Evolutionary conservation across 2,329 filamentous ascomycete species (phyloP), one percentile per base, ranked within the genome.

Genomic region (Chaetomium sp.): DNA sequence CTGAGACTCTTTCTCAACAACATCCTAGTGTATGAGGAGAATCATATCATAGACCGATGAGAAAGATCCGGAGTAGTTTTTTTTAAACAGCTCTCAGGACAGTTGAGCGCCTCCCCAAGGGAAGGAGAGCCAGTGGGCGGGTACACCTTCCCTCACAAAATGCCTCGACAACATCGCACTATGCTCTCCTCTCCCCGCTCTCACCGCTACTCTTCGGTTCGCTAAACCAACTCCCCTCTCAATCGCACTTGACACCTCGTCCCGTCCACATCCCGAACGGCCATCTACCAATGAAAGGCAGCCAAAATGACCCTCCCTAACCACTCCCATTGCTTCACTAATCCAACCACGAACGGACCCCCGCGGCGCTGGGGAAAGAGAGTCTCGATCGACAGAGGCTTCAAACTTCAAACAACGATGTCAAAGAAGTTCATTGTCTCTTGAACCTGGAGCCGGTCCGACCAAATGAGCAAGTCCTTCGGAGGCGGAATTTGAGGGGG

Each of bases 201-300:
- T 55, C 59, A 61, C 59, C 59, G 59, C 59, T 57, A 59, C 57
- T 61, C 52, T 52, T 46, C n/a, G 38, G 33, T 11, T 37, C 44
- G 52, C 54, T 61, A 61, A 37, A 59, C 35, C 52, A 59, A 61
- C 56, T 37, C 57, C 57, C 47, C 35, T 27, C 12, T 41, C 14
- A 11, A 45, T 48, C 54, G 40, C 49, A 19, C 45, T 10, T 36
- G 37, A 40, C 49, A 56, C 52, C 47, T 50, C 55, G 57, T 55
- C 49, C 49, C 57, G 41, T 46, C 53, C 50, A 50, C 41, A 51
- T 40, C 50, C 47, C 44, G n/a, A 36, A 53, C 14, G 7, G 32
- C 14, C 11, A 1, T 27, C 5, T 10, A 43, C 59, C 56, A 60
- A 60, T 60, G 33, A 56, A 12, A 56, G 36, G 19, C 11, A 14